phyloP scores from a whole-genome alignment of 345 rosid genomes.

The Carallia brachiata region DNA sequence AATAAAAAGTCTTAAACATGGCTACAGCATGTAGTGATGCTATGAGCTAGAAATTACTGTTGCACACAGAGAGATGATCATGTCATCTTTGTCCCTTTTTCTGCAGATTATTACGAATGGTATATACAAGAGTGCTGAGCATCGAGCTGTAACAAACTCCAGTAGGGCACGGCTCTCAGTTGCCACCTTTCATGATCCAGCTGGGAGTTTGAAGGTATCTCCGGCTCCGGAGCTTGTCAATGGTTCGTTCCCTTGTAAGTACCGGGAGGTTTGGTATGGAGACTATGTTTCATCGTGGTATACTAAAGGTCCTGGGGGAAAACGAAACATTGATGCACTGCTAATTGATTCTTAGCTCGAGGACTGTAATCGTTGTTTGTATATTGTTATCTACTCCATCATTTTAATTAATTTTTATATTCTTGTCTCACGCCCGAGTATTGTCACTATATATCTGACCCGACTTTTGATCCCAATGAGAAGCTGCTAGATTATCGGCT shows the following conservation, averaged over 20 bases:
- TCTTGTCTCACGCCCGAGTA: too few species aligned
- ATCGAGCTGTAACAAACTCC: slow-evolving; percentile 70
- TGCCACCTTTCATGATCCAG: slow-evolving; percentile 86
- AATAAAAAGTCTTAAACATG: too few species aligned
- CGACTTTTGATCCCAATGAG: too few species aligned
- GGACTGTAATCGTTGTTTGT: too few species aligned
- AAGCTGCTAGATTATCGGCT: too few species aligned
- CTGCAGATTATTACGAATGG: slow-evolving; percentile 84
- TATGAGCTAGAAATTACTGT: too few species aligned
- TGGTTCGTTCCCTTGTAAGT: slow-evolving; percentile 37
- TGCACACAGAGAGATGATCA: background rate
- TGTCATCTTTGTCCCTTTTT: background rate
- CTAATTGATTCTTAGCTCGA: slow-evolving; percentile 12
- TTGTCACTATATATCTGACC: too few species aligned
- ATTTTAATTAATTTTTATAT: too few species aligned
- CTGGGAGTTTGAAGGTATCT: slow-evolving; percentile 52
- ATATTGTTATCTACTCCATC: too few species aligned
- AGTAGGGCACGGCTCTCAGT: slow-evolving; percentile 62
- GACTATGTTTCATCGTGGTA: slow-evolving; percentile 79
- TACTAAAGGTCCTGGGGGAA: slow-evolving; percentile 75
- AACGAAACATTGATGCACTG: slow-evolving; percentile 70
- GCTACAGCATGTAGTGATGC: too few species aligned
- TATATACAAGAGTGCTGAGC: slow-evolving; percentile 59
- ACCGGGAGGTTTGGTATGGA: slow-evolving; percentile 54
- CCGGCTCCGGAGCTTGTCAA: slow-evolving; percentile 54